Percentiles rank a stretch among this genome's conserved stretches.
Evolutionary conservation across 345 rosid species (phyloP).

Genomic region (Boechera retrofracta): DNA sequence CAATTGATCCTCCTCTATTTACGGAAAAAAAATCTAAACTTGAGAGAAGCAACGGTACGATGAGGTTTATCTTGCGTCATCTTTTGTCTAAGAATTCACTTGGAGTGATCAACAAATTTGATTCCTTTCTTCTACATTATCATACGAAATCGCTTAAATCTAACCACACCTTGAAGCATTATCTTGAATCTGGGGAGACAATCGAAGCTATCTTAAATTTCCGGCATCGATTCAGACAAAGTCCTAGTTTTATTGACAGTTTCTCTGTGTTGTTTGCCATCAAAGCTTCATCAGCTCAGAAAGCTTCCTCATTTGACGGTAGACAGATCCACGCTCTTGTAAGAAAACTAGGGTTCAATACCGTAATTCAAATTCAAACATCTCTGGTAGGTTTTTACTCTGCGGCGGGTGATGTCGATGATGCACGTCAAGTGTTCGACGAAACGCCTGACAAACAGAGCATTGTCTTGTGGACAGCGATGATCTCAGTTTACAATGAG

Average conservation of each 20-base stretch:
- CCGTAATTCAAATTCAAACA: conserved; percentile 46
- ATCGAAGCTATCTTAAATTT: conserved; percentile 40
- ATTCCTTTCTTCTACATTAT: conserved; percentile 22
- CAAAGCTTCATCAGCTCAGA: conserved; percentile 42
- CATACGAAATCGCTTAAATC: conserved; percentile 44
- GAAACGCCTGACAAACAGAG: conserved; percentile 39
- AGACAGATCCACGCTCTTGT: conserved; percentile 43
- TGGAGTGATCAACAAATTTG: conserved; percentile 13
- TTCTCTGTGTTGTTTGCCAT: conserved; percentile 50
- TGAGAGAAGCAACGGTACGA: conserved; percentile 15
- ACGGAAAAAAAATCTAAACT: background rate
- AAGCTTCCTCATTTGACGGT: conserved; percentile 36
- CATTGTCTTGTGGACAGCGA: conserved; percentile 43
- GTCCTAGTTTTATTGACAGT: conserved; percentile 43
- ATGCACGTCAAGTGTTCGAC: conserved; percentile 50
- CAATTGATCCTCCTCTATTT: background rate
- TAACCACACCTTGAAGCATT: conserved; percentile 40
- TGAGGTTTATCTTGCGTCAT: conserved; percentile 32
- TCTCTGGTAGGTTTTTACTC: conserved; percentile 27
- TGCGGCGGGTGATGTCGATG: conserved; percentile 3
- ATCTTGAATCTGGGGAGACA: conserved; percentile 41
- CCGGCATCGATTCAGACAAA: conserved; percentile 39
- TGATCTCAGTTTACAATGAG: conserved; percentile 47
- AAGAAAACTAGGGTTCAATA: conserved; percentile 43
- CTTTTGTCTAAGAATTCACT: conserved; percentile 14